Conservation (phyloP, 225 moss, liverwort and hornwort genomes). For the Climacium dendroides region DNA sequence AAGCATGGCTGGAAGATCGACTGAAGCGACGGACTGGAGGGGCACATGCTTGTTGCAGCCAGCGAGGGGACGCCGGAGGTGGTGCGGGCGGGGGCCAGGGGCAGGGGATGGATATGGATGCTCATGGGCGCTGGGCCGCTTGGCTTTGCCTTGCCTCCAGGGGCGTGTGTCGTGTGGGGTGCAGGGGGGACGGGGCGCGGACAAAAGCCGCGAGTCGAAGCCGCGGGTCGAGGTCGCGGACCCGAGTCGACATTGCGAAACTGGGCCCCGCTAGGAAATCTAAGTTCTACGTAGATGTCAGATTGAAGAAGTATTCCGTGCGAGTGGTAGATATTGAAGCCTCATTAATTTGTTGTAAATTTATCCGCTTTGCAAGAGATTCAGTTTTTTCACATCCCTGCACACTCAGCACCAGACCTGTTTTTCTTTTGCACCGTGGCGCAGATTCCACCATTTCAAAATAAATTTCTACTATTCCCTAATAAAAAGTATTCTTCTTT, state of each 20-base stretch:
- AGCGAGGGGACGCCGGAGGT: constrained; percentile 1
- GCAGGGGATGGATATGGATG: background rate
- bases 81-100: background rate
- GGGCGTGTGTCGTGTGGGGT: background rate
- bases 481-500: no score
- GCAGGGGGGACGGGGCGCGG: background rate
- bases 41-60: background rate
- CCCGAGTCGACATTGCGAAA: no score
- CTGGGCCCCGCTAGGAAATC: background rate
- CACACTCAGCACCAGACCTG: background rate
- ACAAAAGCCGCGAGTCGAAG: background rate
- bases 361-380: background rate
- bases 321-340: background rate
- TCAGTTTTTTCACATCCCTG: background rate
- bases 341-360: background rate
- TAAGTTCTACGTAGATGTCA: background rate
- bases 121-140: background rate
- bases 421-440: no score
- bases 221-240: no score
- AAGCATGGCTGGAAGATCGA: background rate
- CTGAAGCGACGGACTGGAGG: background rate
- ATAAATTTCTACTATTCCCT: no score
- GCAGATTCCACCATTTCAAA: no score
- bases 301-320: background rate
- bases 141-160: background rate